phyloP scores from a whole-genome alignment of 176 grass and related monocot genomes.

The Secale cereale region DNA sequence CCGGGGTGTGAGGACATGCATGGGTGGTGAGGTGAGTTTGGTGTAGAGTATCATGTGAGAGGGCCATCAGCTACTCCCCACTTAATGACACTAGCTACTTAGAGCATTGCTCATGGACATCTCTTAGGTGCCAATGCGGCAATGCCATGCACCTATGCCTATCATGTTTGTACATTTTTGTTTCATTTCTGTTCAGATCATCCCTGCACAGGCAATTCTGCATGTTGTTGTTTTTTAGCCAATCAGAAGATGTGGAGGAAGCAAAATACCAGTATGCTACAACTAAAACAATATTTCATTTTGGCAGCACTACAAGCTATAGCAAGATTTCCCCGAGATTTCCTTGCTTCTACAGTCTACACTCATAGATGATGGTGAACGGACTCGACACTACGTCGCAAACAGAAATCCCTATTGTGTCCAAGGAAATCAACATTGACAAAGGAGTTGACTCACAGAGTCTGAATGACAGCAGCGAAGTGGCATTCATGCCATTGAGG shows the following conservation, averaged over 20 bases:
- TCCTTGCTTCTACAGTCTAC: too few species aligned
- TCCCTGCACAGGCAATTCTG: not conserved
- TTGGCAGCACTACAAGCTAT: too few species aligned
- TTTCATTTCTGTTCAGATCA: not conserved
- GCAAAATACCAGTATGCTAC: too few species aligned
- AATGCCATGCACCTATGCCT: not conserved
- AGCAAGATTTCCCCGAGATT: not conserved
- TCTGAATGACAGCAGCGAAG: constrained; percentile 15
- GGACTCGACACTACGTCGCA: constrained; percentile 21
- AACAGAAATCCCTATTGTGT: constrained; percentile 73
- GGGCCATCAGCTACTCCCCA: not conserved
- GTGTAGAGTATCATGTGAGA: not conserved
- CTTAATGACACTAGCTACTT: not conserved
- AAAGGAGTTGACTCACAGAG: constrained; percentile 52
- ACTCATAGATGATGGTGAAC: not conserved
- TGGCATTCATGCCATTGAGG: constrained; percentile 36
- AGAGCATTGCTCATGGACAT: not conserved
- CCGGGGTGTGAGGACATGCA: too few species aligned
- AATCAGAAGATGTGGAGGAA: not conserved
- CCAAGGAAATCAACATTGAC: constrained; percentile 85
- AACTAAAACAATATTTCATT: not conserved
- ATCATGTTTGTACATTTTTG: not conserved
- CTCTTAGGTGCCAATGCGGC: not conserved
- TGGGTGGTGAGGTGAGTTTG: not conserved
- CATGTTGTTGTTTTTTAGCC: not conserved